Evolutionary conservation across 108 stramenopile genomes (phyloP).

Genomic region (Schizochytrium sp.): DNA sequence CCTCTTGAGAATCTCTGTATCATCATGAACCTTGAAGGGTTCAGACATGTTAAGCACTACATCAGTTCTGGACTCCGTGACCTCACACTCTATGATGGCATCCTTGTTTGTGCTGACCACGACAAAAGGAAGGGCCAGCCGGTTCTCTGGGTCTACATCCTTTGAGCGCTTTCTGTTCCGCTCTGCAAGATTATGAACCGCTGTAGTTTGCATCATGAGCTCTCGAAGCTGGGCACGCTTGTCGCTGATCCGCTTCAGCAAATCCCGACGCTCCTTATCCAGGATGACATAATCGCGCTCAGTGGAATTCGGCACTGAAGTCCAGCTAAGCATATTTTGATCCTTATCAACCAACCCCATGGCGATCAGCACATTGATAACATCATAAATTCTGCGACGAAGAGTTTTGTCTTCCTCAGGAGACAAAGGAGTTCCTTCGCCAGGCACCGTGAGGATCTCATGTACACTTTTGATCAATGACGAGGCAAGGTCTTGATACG

Average conservation of each 20-base stretch:
- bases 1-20: conserved; percentile 36
- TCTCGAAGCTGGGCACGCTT: conserved; percentile 26
- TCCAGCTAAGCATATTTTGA: conserved; percentile 44
- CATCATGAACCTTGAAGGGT: conserved; percentile 46
- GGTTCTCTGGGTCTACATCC: background rate
- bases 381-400: conserved; percentile 11
- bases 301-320: background rate
- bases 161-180: conserved; percentile 6
- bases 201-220: conserved; percentile 15
- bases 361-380: conserved; percentile 20
- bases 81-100: conserved; percentile 52
- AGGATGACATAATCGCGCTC: conserved; percentile 29
- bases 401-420: background rate
- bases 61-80: conserved; percentile 35
- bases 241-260: background rate
- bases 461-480: background rate
- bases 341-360: conserved; percentile 37
- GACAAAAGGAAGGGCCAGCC: conserved; percentile 40
- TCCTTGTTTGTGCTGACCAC: conserved; percentile 48
- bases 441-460: background rate
- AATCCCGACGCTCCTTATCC: background rate
- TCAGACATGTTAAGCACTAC: conserved; percentile 25
- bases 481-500: background rate
- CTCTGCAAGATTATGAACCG: background rate
- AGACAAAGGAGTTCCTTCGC: background rate